Conservation (phyloP, 208 protist genomes). For the Leishmania aethiopica region DNA sequence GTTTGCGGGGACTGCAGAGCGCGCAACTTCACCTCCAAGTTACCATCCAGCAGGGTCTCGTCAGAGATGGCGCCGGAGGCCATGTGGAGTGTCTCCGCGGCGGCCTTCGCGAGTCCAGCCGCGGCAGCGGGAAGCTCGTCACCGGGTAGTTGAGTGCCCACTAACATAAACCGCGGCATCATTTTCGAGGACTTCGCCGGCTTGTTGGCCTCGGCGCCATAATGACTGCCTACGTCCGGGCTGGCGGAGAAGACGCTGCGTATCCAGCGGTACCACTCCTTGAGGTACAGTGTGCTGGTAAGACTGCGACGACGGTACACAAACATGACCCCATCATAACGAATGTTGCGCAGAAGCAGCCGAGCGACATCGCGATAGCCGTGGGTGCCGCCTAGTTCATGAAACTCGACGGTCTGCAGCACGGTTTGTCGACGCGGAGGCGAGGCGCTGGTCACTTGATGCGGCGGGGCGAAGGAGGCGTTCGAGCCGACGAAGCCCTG, state of each 20-base stretch:
- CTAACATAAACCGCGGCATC: slow-evolving; percentile 42
- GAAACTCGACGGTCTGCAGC: slow-evolving; percentile 61
- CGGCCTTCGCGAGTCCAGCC: slow-evolving; percentile 9
- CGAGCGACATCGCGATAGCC: slow-evolving; percentile 50
- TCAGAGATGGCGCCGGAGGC: slow-evolving; percentile 23
- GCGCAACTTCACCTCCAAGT: slow-evolving; percentile 31
- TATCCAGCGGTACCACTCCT: slow-evolving; percentile 56
- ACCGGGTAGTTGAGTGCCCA: slow-evolving; percentile 43
- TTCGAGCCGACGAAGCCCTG: not conserved
- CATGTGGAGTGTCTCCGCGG: slow-evolving; percentile 15
- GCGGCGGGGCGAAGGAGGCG: not conserved
- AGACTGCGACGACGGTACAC: slow-evolving; percentile 66
- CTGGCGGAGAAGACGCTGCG: slow-evolving; percentile 23
- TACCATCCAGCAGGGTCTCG: slow-evolving; percentile 38
- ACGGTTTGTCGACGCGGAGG: not conserved
- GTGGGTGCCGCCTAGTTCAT: slow-evolving; percentile 77
- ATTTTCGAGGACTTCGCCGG: not conserved
- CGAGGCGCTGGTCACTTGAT: not conserved
- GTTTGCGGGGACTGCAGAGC: slow-evolving; percentile 19
- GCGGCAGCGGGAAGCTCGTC: slow-evolving; percentile 12
- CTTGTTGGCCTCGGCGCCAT: slow-evolving; percentile 2
- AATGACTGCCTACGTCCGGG: not conserved
- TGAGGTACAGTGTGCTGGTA: slow-evolving; percentile 58
- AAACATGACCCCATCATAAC: slow-evolving; percentile 80
- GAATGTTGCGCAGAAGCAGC: slow-evolving; percentile 48